Evolutionary conservation across 1,139 yeast species (phyloP).

Genomic region (Saccharomyces pastorianus): DNA sequence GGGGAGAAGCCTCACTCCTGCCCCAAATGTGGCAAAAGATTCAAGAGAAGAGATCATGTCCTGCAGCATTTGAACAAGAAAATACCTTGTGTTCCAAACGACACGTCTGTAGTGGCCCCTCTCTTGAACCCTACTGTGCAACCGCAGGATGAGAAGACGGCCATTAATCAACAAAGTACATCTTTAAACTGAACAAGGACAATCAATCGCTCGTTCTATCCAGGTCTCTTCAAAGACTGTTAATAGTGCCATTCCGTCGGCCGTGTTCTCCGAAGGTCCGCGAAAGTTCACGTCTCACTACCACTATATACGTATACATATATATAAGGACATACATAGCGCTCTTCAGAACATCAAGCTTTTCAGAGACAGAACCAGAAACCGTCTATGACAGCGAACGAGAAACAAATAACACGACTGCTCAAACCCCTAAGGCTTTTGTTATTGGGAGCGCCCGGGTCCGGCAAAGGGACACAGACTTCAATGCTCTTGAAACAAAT

Average conservation of each 20-base stretch:
- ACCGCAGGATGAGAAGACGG: neutral
- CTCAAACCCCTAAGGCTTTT: slow-evolving; percentile 54
- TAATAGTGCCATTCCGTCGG: neutral
- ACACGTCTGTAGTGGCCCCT: slow-evolving; percentile 4
- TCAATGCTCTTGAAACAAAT: slow-evolving; percentile 50
- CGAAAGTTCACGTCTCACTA: neutral
- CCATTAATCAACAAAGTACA: neutral
- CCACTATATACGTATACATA: neutral
- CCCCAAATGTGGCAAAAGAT: slow-evolving; percentile 7
- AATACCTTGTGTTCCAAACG: slow-evolving; percentile 28
- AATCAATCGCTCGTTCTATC: neutral
- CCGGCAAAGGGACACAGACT: slow-evolving; percentile 91
- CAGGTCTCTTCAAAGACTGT: neutral
- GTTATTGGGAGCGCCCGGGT: slow-evolving; percentile 86
- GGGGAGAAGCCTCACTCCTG: slow-evolving; percentile 16
- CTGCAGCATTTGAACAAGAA: slow-evolving; percentile 32
- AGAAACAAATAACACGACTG: neutral
- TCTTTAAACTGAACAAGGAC: neutral
- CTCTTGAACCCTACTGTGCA: neutral
- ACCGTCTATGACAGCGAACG: neutral
- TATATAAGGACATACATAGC: neutral
- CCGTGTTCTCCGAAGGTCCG: neutral
- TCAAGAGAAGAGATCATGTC: slow-evolving; percentile 33
- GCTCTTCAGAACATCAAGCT: neutral
- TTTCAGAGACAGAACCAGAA: neutral